Evolutionary conservation across 2,329 filamentous ascomycete genomes (phyloP).

Genomic region (Fulvia fulva): DNA sequence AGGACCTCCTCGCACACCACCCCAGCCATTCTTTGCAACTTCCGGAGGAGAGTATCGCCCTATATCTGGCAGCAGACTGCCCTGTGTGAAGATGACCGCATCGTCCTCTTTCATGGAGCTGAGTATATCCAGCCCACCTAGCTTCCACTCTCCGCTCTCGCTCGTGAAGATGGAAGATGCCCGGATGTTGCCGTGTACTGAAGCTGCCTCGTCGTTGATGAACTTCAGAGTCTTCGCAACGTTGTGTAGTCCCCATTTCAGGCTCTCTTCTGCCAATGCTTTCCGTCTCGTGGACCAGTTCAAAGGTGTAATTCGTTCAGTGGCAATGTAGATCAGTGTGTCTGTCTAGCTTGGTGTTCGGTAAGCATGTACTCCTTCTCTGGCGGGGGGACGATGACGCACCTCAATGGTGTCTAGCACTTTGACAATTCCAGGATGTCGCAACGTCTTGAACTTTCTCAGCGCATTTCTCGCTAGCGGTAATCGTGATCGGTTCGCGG

Average conservation of each 20-base stretch:
- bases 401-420: conserved; percentile 93
- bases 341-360: conserved; percentile 64
- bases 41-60: conserved; percentile 83
- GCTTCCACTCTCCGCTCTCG: conserved; percentile 96
- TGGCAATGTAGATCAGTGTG: conserved; percentile 91
- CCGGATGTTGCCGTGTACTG: conserved; percentile 82
- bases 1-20: conserved; percentile 77
- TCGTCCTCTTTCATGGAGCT: conserved; percentile 97
- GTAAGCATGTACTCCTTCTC: conserved; percentile 25
- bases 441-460: conserved; percentile 85
- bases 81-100: conserved; percentile 86
- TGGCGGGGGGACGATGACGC: conserved; percentile 22
- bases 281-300: conserved; percentile 87
- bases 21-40: conserved; percentile 83
- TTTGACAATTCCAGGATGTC: conserved; percentile 91
- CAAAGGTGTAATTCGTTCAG: conserved; percentile 80
- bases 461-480: conserved; percentile 90
- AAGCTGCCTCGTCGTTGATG: conserved; percentile 88
- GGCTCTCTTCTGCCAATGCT: conserved; percentile 82
- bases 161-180: conserved; percentile 87
- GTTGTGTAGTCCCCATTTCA: conserved; percentile 92
- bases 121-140: conserved; percentile 87
- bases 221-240: conserved; percentile 91
- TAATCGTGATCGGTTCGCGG: conserved; percentile 71
- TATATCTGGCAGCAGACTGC: conserved; percentile 80